Evolutionary conservation across 495 filamentous ascomycete genomes (phyloP).

Genomic region (Penicillium pulvis): DNA sequence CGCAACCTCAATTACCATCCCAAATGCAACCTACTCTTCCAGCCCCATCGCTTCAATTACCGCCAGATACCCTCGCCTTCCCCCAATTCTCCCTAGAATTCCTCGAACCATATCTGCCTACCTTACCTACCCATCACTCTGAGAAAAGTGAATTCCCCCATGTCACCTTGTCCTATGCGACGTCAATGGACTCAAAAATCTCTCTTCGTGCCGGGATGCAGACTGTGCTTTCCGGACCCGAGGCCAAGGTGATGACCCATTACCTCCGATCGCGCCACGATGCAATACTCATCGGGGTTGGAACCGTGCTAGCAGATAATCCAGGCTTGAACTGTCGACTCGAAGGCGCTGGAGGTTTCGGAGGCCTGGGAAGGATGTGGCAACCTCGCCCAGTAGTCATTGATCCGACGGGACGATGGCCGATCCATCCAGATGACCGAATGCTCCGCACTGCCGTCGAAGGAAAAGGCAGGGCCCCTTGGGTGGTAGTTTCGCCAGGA

Average conservation of each 20-base stretch:
- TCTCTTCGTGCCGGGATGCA: constrained; percentile 72
- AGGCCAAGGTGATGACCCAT: constrained; percentile 89
- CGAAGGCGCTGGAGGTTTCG: constrained; percentile 55
- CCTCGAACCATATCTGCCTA: constrained; percentile 50
- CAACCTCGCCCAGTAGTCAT: constrained; percentile 81
- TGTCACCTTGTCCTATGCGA: constrained; percentile 83
- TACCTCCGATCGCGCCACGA: constrained; percentile 80
- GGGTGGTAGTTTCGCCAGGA: constrained; percentile 60
- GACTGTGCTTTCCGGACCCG: constrained; percentile 76
- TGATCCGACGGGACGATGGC: constrained; percentile 73
- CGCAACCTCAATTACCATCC: constrained; percentile 14
- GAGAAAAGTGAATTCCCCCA: constrained; percentile 43
- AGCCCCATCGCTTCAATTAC: constrained; percentile 32
- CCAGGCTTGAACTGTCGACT: constrained; percentile 80
- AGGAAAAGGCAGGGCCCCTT: constrained; percentile 72
- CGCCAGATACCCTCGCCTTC: constrained; percentile 49
- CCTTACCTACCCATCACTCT: constrained; percentile 10
- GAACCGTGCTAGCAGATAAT: constrained; percentile 82
- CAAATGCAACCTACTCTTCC: constrained; percentile 17
- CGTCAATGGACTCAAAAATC: constrained; percentile 82
- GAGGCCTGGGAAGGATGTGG: constrained; percentile 51
- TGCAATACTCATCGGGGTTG: constrained; percentile 81
- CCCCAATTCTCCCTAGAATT: constrained; percentile 48
- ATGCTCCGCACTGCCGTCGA: constrained; percentile 64
- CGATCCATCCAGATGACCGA: constrained; percentile 56